Percentiles rank a stretch among this genome's conserved stretches.
phyloP scores from a whole-genome alignment of 371 early-diverging fungal species.

The Capniomyces stellatus region DNA sequence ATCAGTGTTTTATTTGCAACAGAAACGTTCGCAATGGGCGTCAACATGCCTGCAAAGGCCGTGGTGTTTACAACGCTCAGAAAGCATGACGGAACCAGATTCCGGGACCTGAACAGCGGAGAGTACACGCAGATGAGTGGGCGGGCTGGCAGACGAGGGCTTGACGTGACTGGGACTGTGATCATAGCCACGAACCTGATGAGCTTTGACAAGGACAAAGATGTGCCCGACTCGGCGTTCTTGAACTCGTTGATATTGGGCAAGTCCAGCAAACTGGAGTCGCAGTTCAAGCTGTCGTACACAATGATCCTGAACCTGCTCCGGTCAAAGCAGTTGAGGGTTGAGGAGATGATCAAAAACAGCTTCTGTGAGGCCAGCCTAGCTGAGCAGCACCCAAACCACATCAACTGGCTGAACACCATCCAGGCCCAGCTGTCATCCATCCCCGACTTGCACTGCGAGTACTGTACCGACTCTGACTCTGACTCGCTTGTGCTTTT shows the following conservation, averaged over 20 bases:
- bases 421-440: too few relatives aligned
- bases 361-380: conserved; percentile 84
- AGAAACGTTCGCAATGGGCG: conserved; percentile 97
- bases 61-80: conserved; percentile 86
- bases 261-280: conserved; percentile 73
- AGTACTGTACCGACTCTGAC: too few relatives aligned
- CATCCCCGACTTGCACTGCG: too few relatives aligned
- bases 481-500: too few relatives aligned
- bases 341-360: conserved; percentile 96
- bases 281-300: conserved; percentile 96
- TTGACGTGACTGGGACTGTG: conserved; percentile 88
- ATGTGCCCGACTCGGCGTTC: conserved; percentile 29
- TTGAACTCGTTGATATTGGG: conserved; percentile 70
- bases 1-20: conserved; percentile 89
- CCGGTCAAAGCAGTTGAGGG: conserved; percentile 91
- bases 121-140: conserved; percentile 99
- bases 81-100: conserved; percentile 82
- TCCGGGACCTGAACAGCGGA: conserved; percentile 73
- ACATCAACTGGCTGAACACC: too few relatives aligned
- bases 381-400: conserved; percentile 66
- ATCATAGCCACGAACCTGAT: conserved; percentile 34
- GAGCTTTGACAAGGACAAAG: conserved; percentile 11
- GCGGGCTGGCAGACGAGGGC: conserved; percentile 94
- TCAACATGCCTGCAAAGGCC: conserved; percentile 95
- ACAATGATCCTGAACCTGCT: conserved; percentile 97